A percentile compares a stretch with the other conserved stretches of the same genome.
phyloP scores from a whole-genome alignment of 2,329 filamentous ascomycete species.

The Chrysoporthe deuterocubensis region DNA sequence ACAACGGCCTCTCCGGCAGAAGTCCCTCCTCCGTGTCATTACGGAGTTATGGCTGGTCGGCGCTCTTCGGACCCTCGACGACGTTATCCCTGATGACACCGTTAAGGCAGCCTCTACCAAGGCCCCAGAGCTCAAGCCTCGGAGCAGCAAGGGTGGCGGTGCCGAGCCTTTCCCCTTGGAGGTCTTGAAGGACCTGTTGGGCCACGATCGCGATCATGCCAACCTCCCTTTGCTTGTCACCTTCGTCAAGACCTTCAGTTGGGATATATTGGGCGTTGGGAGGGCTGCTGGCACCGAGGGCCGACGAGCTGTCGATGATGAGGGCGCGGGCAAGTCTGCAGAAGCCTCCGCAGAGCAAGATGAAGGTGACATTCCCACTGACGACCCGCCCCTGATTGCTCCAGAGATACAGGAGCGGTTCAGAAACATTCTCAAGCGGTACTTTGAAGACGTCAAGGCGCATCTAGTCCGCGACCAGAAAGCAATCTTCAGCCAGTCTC shows the following conservation, averaged over 20 bases:
- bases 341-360: constrained; percentile 52
- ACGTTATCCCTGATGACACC: constrained; percentile 67
- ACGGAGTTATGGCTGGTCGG: constrained; percentile 96
- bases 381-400: constrained; percentile 75
- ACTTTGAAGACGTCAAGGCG: constrained; percentile 89
- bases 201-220: constrained; percentile 88
- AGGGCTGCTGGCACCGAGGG: constrained; percentile 68
- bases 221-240: constrained; percentile 91
- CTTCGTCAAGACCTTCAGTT: constrained; percentile 94
- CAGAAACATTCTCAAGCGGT: constrained; percentile 80
- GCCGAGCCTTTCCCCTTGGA: constrained; percentile 94
- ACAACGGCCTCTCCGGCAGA: constrained; percentile 84
- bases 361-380: constrained; percentile 45
- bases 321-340: constrained; percentile 65
- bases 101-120: constrained; percentile 67
- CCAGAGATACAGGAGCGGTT: constrained; percentile 84
- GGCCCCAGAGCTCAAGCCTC: constrained; percentile 61
- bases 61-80: constrained; percentile 78
- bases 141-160: constrained; percentile 65
- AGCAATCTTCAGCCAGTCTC: constrained; percentile 80
- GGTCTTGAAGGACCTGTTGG: constrained; percentile 94
- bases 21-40: constrained; percentile 83
- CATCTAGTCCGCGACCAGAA: constrained; percentile 93
- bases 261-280: constrained; percentile 89
- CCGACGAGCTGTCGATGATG: constrained; percentile 82